Evolutionary conservation across 192 early-diverging fungal species (phyloP).

Genomic region (Kickxella alabastrina): DNA sequence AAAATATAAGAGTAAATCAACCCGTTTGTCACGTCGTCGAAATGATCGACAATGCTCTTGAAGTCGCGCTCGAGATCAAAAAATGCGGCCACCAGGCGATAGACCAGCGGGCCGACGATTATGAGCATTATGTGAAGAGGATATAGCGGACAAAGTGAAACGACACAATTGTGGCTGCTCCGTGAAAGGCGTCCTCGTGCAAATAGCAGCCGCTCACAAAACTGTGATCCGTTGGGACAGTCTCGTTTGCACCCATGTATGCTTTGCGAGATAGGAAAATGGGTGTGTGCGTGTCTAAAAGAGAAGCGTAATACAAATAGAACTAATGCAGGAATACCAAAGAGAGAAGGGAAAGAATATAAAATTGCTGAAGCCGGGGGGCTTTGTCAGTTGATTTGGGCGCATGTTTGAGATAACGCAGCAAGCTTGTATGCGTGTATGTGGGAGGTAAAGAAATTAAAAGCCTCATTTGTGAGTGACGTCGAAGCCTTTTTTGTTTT

Average conservation of each 20-base stretch:
- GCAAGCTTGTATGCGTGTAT: too few relatives aligned
- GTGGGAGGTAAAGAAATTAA: neutral
- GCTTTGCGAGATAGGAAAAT: too few relatives aligned
- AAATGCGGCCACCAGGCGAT: constrained; percentile 56
- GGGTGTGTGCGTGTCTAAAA: too few relatives aligned
- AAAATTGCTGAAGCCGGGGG: too few relatives aligned
- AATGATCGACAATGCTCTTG: constrained; percentile 63
- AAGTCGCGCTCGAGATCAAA: constrained; percentile 65
- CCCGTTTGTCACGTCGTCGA: constrained; percentile 58
- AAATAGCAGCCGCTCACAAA: constrained; percentile 46
- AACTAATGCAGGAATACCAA: too few relatives aligned
- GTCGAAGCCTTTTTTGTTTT: too few relatives aligned
- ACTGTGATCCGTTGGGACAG: constrained; percentile 10
- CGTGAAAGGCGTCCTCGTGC: constrained; percentile 18
- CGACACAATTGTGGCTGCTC: constrained; percentile 45
- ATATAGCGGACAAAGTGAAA: constrained; percentile 35
- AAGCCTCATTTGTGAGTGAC: too few relatives aligned
- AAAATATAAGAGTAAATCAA: constrained; percentile 62
- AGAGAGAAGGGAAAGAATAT: too few relatives aligned
- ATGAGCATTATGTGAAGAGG: constrained; percentile 34
- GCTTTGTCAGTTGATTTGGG: too few relatives aligned
- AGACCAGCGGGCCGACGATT: constrained; percentile 47
- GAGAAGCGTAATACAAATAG: too few relatives aligned
- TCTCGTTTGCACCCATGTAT: constrained; percentile 10
- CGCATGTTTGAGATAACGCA: too few relatives aligned